Evolutionary conservation across 23 red algal species (phyloP).

Genomic region (Porphyridium purpureum): DNA sequence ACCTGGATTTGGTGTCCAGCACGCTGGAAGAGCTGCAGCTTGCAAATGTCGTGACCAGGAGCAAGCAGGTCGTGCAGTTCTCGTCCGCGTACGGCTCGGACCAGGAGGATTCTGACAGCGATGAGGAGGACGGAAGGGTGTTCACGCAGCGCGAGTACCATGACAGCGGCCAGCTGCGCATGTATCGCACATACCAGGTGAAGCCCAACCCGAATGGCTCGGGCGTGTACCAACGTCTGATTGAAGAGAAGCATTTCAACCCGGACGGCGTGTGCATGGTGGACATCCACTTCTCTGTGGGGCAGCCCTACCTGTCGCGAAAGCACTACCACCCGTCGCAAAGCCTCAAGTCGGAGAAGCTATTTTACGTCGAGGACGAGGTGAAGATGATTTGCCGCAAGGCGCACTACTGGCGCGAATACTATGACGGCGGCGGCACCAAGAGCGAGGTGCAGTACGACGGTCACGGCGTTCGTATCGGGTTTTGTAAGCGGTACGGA

Average conservation of each 20-base stretch:
- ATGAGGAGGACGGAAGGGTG: conserved; percentile 73
- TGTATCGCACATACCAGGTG: conserved; percentile 46
- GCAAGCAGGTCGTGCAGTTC: conserved; percentile 27
- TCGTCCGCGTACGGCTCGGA: conserved; percentile 49
- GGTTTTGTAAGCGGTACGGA: conserved; percentile 83
- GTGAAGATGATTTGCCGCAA: conserved; percentile 53
- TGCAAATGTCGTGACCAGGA: conserved; percentile 55
- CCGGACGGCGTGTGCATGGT: conserved; percentile 61
- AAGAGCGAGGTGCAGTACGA: conserved; percentile 64
- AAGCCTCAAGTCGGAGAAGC: conserved; percentile 65
- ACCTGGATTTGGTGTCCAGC: conserved; percentile 34
- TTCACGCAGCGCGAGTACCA: conserved; percentile 42
- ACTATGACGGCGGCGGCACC: conserved; percentile 69
- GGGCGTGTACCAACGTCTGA: conserved; percentile 23
- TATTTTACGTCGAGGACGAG: conserved; percentile 92
- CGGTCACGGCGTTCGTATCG: conserved; percentile 52
- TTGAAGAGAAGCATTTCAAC: conserved; percentile 97
- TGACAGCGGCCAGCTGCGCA: conserved; percentile 44
- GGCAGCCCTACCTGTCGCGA: conserved; percentile 72
- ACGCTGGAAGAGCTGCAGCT: conserved; percentile 70
- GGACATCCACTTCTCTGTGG: conserved; percentile 83
- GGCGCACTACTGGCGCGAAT: conserved; percentile 59
- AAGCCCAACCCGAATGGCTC: not conserved
- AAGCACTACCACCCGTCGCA: conserved; percentile 88
- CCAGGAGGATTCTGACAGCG: conserved; percentile 65